phyloP scores from a whole-genome alignment of 805 yeast genomes.

The Jamesozyma jinghongensis region DNA sequence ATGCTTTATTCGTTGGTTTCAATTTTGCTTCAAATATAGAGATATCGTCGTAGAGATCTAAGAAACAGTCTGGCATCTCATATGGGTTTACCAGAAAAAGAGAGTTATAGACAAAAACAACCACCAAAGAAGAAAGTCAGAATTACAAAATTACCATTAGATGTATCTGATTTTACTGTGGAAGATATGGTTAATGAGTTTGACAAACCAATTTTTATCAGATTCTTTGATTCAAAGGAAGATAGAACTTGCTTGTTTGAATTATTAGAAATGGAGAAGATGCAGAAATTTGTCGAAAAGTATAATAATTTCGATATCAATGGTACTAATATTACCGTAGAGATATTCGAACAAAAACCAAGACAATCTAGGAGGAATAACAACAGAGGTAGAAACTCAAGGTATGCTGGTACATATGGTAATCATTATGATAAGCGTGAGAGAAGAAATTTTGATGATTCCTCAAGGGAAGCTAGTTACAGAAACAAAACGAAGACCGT shows the following conservation, averaged over 20 bases:
- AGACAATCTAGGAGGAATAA: background rate
- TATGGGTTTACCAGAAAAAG: slow-evolving; percentile 13
- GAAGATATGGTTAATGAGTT: slow-evolving; percentile 28
- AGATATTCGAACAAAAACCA: slow-evolving; percentile 12
- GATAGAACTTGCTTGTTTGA: slow-evolving; percentile 26
- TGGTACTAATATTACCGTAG: slow-evolving; percentile 16
- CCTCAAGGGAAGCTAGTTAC: background rate
- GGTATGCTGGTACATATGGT: slow-evolving; percentile 4
- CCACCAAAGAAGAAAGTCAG: slow-evolving; percentile 19
- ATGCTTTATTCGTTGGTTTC: too few species aligned
- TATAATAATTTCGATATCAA: slow-evolving; percentile 19
- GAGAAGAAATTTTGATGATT: background rate
- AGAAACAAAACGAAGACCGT: slow-evolving; percentile 10
- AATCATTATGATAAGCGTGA: slow-evolving; percentile 3
- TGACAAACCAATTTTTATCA: slow-evolving; percentile 15
- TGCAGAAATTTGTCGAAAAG: slow-evolving; percentile 19
- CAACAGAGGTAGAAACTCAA: background rate
- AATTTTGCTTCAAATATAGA: slow-evolving; percentile 6
- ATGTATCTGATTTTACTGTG: slow-evolving; percentile 23
- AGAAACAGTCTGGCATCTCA: slow-evolving; percentile 25
- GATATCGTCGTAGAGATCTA: slow-evolving; percentile 29
- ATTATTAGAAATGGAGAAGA: slow-evolving; percentile 12
- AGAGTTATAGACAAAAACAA: background rate
- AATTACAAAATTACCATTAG: slow-evolving; percentile 21
- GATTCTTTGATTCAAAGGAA: slow-evolving; percentile 23